phyloP scores from a whole-genome alignment of 768 basidiomycete species.

The Russula vinacea region DNA sequence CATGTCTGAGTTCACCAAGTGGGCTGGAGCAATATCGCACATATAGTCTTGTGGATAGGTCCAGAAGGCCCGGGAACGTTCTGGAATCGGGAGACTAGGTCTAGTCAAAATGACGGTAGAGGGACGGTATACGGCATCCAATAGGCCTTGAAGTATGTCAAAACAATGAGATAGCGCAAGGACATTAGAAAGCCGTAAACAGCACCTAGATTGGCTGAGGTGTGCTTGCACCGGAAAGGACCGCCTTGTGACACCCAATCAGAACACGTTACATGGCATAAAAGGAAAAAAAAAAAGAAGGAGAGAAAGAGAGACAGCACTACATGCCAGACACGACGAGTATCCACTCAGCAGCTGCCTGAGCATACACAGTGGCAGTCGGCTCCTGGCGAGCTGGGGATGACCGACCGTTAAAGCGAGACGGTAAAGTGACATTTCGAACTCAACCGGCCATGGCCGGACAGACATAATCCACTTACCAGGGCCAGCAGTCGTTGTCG shows the following conservation, averaged over 20 bases:
- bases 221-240: constrained; percentile 1
- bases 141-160: neutral
- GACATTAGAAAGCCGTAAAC: neutral
- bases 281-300: neutral
- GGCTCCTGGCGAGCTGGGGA: neutral
- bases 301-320: neutral
- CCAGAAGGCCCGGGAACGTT: constrained; percentile 15
- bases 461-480: constrained; percentile 1
- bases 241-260: constrained; percentile 15
- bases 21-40: neutral
- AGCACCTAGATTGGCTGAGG: constrained; percentile 19
- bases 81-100: constrained; percentile 20
- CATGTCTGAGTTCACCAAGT: constrained; percentile 15
- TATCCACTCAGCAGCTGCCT: constrained; percentile 11
- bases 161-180: neutral
- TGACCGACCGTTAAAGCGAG: neutral
- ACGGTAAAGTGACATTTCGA: neutral
- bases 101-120: neutral
- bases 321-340: constrained; percentile 15
- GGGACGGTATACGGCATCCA: neutral
- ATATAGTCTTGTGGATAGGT: constrained; percentile 11
- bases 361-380: constrained; percentile 3
- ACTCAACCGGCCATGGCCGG: constrained; percentile 16
- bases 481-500: neutral
- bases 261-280: constrained; percentile 10